These are phyloP conservation scores for Thinopyrum obtusiflorum DNA, from an alignment of 202 grass and related monocot genomes.

Conservation along the genomic window DNA sequence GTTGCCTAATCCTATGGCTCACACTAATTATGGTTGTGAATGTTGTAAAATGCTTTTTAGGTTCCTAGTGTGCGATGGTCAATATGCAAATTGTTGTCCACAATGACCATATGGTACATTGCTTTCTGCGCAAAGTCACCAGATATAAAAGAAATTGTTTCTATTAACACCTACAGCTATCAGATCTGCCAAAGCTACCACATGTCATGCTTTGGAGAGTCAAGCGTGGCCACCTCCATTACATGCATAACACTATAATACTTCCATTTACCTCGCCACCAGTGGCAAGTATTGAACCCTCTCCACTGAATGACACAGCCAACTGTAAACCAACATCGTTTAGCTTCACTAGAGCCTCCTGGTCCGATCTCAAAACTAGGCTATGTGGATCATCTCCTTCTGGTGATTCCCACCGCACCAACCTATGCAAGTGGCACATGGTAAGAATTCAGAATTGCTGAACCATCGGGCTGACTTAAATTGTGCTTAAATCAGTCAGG, in stretches of 20 bases:
- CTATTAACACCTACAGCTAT: neutral
- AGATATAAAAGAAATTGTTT: neutral
- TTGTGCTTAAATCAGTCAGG: neutral
- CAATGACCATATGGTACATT: neutral
- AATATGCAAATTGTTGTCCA: neutral
- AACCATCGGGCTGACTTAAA: neutral
- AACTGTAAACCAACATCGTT: constrained; percentile 72
- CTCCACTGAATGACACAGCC: constrained; percentile 67
- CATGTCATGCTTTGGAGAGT: neutral
- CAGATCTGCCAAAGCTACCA: neutral
- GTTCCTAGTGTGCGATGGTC: neutral
- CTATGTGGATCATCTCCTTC: constrained; percentile 29
- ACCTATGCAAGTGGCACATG: constrained; percentile 46
- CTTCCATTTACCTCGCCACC: constrained; percentile 68
- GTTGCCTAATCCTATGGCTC: neutral
- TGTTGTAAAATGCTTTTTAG: neutral
- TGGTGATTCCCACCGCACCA: constrained; percentile 64
- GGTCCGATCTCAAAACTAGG: constrained; percentile 50
- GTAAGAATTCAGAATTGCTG: neutral
- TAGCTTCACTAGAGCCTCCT: constrained; percentile 45
- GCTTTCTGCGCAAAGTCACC: neutral
- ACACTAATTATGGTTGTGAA: neutral
- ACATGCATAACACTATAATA: neutral
- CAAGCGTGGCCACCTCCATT: neutral
- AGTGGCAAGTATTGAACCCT: constrained; percentile 76